Evolutionary conservation across 1,284 basidiomycete genomes (phyloP), one percentile per base, ranked within the genome.

Genomic region (Meripilus lineatus): DNA sequence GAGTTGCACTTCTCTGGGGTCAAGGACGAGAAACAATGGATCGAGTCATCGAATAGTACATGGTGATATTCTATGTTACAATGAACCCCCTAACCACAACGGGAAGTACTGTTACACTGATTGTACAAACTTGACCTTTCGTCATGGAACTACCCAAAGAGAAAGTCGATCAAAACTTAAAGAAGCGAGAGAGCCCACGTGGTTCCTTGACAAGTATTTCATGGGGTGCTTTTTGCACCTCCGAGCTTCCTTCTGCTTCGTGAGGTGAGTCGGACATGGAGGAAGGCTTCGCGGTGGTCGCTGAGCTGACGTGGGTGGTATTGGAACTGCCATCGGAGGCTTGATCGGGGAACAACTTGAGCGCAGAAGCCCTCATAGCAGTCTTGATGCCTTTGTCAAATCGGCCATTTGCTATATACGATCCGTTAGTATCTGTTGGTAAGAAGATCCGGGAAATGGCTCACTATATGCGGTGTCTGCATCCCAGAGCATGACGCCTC

Each of bases 401-500:
- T 10, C 57, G 50, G 36, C 49, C 47, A 50, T 63, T 63, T 22
- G 48, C 61, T 63, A 42, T 13, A 41, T 51, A 51, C 23, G 46
- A 51, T 53, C 26, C 3, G 24, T 22, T 15, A 35, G 36, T 18
- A 24, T 5, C 8, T 30, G 15, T 32, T 24, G 15, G 26, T 30
- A 11, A 14, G 13, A 32, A 18, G 6, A n/a, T 22, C 18, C 2
- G 2, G 25, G 7, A 14, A 5, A 23, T 24, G 5, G 55, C 60
- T 40, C 40, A 61, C 59, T 49, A 44, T 54, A 50, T 1, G 62
- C 60, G 17, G 55, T 50, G 33, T 58, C 59, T 15, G 53, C 58
- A 34, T 64, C 61, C 59, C 59, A 64, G 38, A 81, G 63, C 81
- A 83, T 83, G 15, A 79, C 67, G n/a, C 80, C 81, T 6, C 81